Evolutionary conservation across 257 asterid genomes (phyloP).

Genomic region (Dorcoceras hygrometricum): DNA sequence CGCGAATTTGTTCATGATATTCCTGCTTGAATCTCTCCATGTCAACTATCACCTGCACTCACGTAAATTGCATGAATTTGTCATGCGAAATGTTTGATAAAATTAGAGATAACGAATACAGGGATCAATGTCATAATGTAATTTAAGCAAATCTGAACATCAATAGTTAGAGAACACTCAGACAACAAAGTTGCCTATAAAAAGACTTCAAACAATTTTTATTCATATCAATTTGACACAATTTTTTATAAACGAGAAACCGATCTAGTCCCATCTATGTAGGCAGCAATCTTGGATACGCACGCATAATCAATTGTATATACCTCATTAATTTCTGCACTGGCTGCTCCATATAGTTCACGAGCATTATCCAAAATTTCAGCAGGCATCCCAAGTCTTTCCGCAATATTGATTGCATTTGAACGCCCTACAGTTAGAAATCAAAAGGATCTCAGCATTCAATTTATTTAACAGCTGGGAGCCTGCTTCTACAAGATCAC

Average conservation of each 20-base stretch:
- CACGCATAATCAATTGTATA: constrained; percentile 21
- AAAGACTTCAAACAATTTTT: constrained; percentile 18
- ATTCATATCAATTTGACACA: constrained; percentile 1
- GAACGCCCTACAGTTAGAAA: constrained; percentile 69
- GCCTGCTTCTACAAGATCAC: constrained; percentile 16
- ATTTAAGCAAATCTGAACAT: constrained; percentile 16
- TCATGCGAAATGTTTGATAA: constrained; percentile 17
- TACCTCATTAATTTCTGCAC: constrained; percentile 95
- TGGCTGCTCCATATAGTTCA: constrained; percentile 84
- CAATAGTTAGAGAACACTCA: constrained; percentile 13
- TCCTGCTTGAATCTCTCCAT: constrained; percentile 96
- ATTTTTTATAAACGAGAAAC: constrained; percentile 6
- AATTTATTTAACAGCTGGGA: background rate
- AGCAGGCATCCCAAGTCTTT: constrained; percentile 82
- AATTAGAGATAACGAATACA: background rate
- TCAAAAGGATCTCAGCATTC: background rate
- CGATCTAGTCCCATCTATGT: constrained; percentile 15
- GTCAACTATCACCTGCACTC: constrained; percentile 81
- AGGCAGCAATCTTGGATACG: constrained; percentile 16
- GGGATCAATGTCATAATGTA: background rate
- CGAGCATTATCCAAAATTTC: constrained; percentile 73
- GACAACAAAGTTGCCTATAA: constrained; percentile 15
- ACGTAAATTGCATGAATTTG: constrained; percentile 22
- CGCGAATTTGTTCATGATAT: constrained; percentile 52
- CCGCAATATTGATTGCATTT: constrained; percentile 92